A percentile compares a stretch with the other conserved stretches of the same genome.
Conservation (phyloP, 1,284 basidiomycete species). For the Schizopora paradoxa region DNA sequence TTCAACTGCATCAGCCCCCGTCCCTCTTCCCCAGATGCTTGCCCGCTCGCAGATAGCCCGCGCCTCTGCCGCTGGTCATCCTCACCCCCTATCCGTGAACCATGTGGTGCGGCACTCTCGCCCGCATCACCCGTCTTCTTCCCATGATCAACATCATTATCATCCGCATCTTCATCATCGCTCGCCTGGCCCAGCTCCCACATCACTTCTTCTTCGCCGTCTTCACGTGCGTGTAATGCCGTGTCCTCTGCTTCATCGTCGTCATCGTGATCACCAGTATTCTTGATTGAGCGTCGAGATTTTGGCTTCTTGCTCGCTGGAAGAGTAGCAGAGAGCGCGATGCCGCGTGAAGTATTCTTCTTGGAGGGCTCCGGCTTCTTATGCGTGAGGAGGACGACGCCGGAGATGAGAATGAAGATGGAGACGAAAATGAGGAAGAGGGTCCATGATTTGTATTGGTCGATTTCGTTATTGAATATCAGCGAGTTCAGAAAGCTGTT, state of each 20-base stretch:
- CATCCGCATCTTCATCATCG: conserved; percentile 61
- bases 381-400: conserved; percentile 80
- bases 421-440: conserved; percentile 83
- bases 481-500: conserved; percentile 62
- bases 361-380: conserved; percentile 64
- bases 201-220: conserved; percentile 39
- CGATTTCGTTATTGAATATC: conserved; percentile 78
- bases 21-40: conserved; percentile 13
- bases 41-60: conserved; percentile 7
- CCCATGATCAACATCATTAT: conserved; percentile 19
- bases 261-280: conserved; percentile 28
- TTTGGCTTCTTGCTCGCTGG: conserved; percentile 19
- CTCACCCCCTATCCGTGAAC: conserved; percentile 5
- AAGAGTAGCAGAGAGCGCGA: conserved; percentile 19
- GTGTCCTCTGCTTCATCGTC: conserved; percentile 34
- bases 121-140: conserved; percentile 1
- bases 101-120: neutral
- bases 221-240: conserved; percentile 28
- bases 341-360: conserved; percentile 18
- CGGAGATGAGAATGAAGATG: conserved; percentile 78
- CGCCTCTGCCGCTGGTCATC: conserved; percentile 3
- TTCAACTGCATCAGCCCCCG: conserved; percentile 15
- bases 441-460: conserved; percentile 79
- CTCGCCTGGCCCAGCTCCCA: conserved; percentile 66
- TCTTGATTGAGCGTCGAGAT: too few relatives aligned